Evolutionary conservation across 768 basidiomycete species (phyloP).

Genomic region (Grammothele lineata): DNA sequence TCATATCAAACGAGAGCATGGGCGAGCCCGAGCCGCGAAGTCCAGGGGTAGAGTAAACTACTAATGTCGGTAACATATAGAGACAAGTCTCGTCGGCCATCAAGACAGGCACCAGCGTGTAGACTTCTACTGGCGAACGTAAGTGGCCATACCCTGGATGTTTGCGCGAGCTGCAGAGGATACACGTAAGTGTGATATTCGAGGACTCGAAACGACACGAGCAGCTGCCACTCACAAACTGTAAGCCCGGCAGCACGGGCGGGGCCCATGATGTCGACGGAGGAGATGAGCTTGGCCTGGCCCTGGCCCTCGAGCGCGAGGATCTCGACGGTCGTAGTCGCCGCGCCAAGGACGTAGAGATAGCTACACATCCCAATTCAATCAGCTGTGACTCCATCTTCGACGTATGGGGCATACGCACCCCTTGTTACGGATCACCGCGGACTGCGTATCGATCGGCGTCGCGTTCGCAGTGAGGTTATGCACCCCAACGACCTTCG

Average conservation of each 20-base stretch:
- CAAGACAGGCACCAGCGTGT: too few relatives aligned
- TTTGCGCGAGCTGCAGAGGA: too few relatives aligned
- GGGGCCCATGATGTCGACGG: constrained; percentile 29
- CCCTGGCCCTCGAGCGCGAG: constrained; percentile 36
- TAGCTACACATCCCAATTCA: constrained; percentile 27
- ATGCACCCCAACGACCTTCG: constrained; percentile 33
- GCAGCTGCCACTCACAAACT: constrained; percentile 34
- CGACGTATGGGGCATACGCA: constrained; percentile 6
- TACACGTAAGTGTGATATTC: too few relatives aligned
- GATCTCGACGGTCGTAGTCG: constrained; percentile 35
- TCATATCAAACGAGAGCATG: too few relatives aligned
- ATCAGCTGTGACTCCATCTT: too few relatives aligned
- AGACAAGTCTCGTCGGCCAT: too few relatives aligned
- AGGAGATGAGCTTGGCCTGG: constrained; percentile 28
- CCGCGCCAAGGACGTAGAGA: constrained; percentile 36
- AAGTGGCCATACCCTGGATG: too few relatives aligned
- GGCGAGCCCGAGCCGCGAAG: too few relatives aligned
- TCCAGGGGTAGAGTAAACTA: too few relatives aligned
- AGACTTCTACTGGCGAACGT: too few relatives aligned
- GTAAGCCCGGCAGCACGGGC: constrained; percentile 28
- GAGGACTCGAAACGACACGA: too few relatives aligned
- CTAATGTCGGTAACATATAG: too few relatives aligned
- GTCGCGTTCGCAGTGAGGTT: constrained; percentile 8
- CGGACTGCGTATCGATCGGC: constrained; percentile 27
- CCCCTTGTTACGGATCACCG: constrained; percentile 26